Conservation (phyloP, 1,139 yeast species). For the Yamadazyma pseudoaaseri region DNA sequence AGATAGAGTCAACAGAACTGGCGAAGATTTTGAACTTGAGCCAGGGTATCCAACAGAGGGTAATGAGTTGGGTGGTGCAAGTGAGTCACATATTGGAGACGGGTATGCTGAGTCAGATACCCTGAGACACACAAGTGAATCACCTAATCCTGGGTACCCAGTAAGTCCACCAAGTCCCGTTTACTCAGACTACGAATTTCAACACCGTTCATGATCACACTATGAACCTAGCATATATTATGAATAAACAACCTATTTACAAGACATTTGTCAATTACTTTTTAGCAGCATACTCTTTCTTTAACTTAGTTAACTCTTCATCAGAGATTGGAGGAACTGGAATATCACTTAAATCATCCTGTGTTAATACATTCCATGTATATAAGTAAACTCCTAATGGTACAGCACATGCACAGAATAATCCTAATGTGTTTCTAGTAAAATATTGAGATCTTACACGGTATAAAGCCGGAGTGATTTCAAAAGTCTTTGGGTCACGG, state of each 20-base stretch:
- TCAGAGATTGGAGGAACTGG: constrained; percentile 92
- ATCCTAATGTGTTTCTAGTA: constrained; percentile 67
- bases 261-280: constrained; percentile 4
- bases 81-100: too few relatives aligned
- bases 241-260: constrained; percentile 6
- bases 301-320: constrained; percentile 68
- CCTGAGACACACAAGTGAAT: constrained; percentile 3
- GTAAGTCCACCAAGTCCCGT: too few relatives aligned
- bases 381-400: constrained; percentile 71
- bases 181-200: too few relatives aligned
- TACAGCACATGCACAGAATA: constrained; percentile 56
- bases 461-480: constrained; percentile 91
- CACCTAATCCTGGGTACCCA: too few relatives aligned
- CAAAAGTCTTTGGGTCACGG: constrained; percentile 74
- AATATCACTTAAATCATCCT: constrained; percentile 85
- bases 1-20: too few relatives aligned
- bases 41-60: too few relatives aligned
- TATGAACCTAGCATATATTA: too few relatives aligned
- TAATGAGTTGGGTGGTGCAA: too few relatives aligned
- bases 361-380: constrained; percentile 63
- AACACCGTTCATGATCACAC: too few relatives aligned
- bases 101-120: too few relatives aligned
- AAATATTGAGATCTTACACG: constrained; percentile 87
- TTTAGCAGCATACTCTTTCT: constrained; percentile 57
- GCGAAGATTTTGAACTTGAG: too few relatives aligned